Conservation (phyloP, 345 rosid species). For the thale cress (Arabidopsis thaliana) region DNA sequence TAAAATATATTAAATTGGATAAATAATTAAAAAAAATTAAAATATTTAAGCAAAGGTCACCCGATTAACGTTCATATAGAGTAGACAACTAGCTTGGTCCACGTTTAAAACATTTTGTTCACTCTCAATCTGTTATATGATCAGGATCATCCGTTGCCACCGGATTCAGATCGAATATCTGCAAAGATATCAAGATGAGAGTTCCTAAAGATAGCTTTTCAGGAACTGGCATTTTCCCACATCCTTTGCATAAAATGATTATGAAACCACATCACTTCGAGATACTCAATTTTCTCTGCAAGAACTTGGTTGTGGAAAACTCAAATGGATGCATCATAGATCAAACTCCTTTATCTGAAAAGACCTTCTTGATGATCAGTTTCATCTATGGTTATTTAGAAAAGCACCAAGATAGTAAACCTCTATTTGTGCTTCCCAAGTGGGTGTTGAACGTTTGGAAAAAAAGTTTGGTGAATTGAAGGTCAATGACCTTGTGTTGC, state of each 20-base stretch:
- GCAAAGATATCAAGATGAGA: not conserved
- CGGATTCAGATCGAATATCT: too few relatives aligned
- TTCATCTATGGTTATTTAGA: constrained; percentile 65
- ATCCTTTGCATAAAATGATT: not conserved
- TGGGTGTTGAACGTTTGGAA: constrained; percentile 61
- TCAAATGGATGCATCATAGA: not conserved
- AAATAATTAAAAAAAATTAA: too few relatives aligned
- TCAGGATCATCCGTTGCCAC: too few relatives aligned
- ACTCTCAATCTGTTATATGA: too few relatives aligned
- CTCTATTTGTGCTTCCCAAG: constrained; percentile 65
- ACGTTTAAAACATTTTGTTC: too few relatives aligned
- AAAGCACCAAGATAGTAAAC: constrained; percentile 60
- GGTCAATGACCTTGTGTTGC: too few relatives aligned
- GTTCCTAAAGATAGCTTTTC: not conserved
- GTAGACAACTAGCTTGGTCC: too few relatives aligned
- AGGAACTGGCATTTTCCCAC: not conserved
- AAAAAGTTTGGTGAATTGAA: not conserved
- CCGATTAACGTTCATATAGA: too few relatives aligned
- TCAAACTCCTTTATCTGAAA: not conserved
- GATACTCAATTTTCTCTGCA: not conserved
- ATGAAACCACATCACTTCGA: not conserved
- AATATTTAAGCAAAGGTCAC: too few relatives aligned
- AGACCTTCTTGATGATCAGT: not conserved
- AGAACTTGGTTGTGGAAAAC: not conserved
- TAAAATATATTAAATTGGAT: too few relatives aligned